Percentiles rank a stretch among this genome's conserved stretches.
Conservation (phyloP, 257 asterid species). For the Solanum peruvianum region DNA sequence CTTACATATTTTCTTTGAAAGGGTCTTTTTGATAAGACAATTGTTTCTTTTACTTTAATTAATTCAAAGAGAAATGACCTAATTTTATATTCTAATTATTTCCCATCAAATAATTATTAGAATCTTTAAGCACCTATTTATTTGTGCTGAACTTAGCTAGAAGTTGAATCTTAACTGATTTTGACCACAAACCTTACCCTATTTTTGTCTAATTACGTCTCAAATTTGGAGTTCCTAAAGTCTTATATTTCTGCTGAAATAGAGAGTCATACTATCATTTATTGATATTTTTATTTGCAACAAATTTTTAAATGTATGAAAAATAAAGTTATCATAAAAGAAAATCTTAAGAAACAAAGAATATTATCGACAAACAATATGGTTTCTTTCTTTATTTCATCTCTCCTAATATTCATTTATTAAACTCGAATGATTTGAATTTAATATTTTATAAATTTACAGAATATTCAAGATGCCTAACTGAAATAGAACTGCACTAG, state of each 20-base stretch:
- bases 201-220: not conserved
- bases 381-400: too few species aligned
- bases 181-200: not conserved
- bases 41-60: not conserved
- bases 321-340: too few species aligned
- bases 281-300: not conserved
- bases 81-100: not conserved
- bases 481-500: too few species aligned
- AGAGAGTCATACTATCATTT: not conserved
- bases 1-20: not conserved
- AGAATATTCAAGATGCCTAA: not conserved
- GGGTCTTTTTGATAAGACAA: not conserved
- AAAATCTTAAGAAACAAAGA: not conserved
- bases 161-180: not conserved
- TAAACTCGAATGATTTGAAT: too few species aligned
- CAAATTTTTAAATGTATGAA: too few species aligned
- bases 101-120: not conserved
- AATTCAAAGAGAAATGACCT: not conserved
- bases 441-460: too few species aligned
- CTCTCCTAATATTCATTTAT: not conserved
- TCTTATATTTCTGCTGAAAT: not conserved
- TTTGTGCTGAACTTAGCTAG: not conserved
- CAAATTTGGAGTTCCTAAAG: not conserved
- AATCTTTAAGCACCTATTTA: not conserved
- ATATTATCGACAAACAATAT: too few species aligned